These are phyloP conservation scores for Pseudogymnoascus sp. DNA, from an alignment of 2,329 filamentous ascomycete genomes.

Conservation along the genomic window DNA sequence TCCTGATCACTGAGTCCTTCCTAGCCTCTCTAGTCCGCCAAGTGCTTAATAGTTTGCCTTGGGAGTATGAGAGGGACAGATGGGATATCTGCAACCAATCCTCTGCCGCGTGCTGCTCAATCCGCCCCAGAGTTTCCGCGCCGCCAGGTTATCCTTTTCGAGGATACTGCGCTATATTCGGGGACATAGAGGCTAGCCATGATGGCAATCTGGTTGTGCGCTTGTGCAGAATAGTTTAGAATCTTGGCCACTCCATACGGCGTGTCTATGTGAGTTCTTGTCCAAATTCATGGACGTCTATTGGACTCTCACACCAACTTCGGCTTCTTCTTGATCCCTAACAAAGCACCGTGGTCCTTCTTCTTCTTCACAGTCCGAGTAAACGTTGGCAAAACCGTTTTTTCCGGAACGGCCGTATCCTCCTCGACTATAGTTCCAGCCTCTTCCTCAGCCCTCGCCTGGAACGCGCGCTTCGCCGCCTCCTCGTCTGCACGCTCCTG, in stretches of 20 bases:
- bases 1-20: background rate
- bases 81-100: no score
- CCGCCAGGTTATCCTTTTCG: background rate
- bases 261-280: background rate
- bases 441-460: slow-evolving; percentile 26
- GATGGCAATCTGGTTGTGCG: background rate
- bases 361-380: slow-evolving; percentile 78
- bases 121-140: no score
- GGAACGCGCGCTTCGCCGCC: slow-evolving; percentile 71
- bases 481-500: slow-evolving; percentile 80
- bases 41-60: background rate
- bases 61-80: background rate
- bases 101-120: background rate
- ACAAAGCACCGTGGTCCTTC: slow-evolving; percentile 64
- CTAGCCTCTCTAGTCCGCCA: background rate
- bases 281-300: background rate
- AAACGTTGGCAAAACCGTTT: slow-evolving; percentile 39
- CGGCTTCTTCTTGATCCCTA: slow-evolving; percentile 85
- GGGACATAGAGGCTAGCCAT: background rate
- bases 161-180: background rate
- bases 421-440: slow-evolving; percentile 30
- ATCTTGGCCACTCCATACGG: background rate
- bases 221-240: background rate
- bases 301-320: slow-evolving; percentile 42
- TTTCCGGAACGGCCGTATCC: slow-evolving; percentile 19